Evolutionary conservation across 495 filamentous ascomycete genomes (phyloP).

Genomic region (Jackrogersella minutella): DNA sequence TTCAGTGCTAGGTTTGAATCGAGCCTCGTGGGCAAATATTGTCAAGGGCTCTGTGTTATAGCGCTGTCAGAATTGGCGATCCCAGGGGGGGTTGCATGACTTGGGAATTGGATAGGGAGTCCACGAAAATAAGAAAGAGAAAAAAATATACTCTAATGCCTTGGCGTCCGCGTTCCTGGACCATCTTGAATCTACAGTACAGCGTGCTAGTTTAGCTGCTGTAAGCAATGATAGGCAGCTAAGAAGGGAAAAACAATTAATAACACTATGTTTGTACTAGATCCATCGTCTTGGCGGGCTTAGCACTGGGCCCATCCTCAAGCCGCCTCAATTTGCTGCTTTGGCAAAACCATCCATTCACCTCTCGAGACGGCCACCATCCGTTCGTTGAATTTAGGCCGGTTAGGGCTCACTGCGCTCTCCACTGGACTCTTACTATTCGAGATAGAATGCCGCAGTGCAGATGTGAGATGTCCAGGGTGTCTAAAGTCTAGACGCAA

Average conservation of each 20-base stretch:
- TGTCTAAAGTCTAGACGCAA: constrained; percentile 40
- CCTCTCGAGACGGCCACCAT: constrained; percentile 14
- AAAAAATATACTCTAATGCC: constrained; percentile 18
- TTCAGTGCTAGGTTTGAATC: constrained; percentile 24
- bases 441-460: constrained; percentile 30
- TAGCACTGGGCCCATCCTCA: constrained; percentile 29
- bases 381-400: constrained; percentile 11
- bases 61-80: constrained; percentile 41
- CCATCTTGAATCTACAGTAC: constrained; percentile 14
- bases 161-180: constrained; percentile 21
- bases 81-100: constrained; percentile 37
- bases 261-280: constrained; percentile 26
- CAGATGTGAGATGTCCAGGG: constrained; percentile 31
- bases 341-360: constrained; percentile 10
- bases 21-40: constrained; percentile 45
- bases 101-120: constrained; percentile 29
- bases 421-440: constrained; percentile 26
- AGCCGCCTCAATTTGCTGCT: constrained; percentile 13
- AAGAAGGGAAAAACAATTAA: constrained; percentile 28
- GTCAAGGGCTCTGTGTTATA: constrained; percentile 45
- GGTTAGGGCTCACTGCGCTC: constrained; percentile 16
- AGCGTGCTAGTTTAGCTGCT: constrained; percentile 1
- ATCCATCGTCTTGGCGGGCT: constrained; percentile 37
- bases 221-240: constrained; percentile 29
- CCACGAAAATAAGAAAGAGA: constrained; percentile 5